phyloP scores from a whole-genome alignment of 306 rosid genomes.

The Sophora flavescens region DNA sequence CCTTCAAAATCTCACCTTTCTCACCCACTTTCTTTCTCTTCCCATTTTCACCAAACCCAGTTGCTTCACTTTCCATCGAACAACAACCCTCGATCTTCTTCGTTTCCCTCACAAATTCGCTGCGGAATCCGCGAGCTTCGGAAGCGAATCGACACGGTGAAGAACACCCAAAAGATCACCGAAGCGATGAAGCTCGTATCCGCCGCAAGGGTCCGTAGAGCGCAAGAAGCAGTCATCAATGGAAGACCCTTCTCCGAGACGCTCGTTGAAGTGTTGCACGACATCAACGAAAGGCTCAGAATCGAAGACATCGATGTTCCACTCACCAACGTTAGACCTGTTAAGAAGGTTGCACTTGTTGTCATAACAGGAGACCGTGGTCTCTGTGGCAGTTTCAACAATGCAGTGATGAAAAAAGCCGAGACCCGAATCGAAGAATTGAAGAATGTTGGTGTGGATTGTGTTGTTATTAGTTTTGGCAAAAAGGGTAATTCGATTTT shows the following conservation, averaged over 20 bases:
- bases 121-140: constrained; percentile 68
- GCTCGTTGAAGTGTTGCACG: constrained; percentile 61
- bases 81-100: constrained; percentile 18
- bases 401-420: constrained; percentile 56
- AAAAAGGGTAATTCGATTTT: constrained; percentile 74
- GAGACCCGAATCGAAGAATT: constrained; percentile 56
- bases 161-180: constrained; percentile 71
- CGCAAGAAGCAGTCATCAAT: constrained; percentile 81
- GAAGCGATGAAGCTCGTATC: constrained; percentile 86
- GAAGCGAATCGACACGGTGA: constrained; percentile 59
- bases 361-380: constrained; percentile 73
- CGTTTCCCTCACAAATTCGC: constrained; percentile 24
- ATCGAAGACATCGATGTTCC: constrained; percentile 63
- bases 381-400: constrained; percentile 82
- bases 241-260: constrained; percentile 72
- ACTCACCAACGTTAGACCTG: constrained; percentile 56
- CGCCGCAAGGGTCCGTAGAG: constrained; percentile 80
- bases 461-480: constrained; percentile 72
- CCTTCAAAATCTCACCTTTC: constrained; percentile 49
- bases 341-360: constrained; percentile 66
- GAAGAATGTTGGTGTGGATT: constrained; percentile 55
- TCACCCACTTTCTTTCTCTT: constrained; percentile 5
- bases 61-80: constrained; percentile 30
- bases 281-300: constrained; percentile 63
- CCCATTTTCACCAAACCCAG: constrained; percentile 38